phyloP scores from a whole-genome alignment of 1,284 basidiomycete genomes.

The Gymnopus androsaceus region DNA sequence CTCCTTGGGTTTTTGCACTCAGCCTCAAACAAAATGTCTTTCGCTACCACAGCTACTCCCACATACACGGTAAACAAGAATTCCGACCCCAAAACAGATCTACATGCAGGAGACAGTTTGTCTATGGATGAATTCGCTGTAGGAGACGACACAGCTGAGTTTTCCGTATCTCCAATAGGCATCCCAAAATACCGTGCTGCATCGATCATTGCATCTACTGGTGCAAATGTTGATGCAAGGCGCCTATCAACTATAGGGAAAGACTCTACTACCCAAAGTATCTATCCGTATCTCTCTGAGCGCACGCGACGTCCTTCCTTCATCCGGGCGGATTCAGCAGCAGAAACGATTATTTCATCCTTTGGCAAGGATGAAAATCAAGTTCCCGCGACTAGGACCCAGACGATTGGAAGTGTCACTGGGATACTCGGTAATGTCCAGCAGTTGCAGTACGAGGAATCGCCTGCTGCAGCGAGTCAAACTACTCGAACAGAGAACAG shows the following conservation, averaged over 20 bases:
- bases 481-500: not conserved
- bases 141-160: not conserved
- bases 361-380: slow-evolving; percentile 18
- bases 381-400: slow-evolving; percentile 14
- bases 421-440: not conserved
- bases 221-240: not conserved
- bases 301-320: not conserved
- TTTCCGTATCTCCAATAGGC: not conserved
- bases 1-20: too few relatives aligned
- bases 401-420: not conserved
- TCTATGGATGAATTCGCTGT: slow-evolving; percentile 3
- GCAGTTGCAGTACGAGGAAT: not conserved
- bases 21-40: too few relatives aligned
- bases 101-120: too few relatives aligned
- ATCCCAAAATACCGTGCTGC: not conserved
- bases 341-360: not conserved
- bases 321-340: not conserved
- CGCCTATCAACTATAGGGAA: slow-evolving; percentile 3
- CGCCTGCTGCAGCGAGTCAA: not conserved
- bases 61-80: too few relatives aligned
- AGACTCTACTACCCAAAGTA: not conserved
- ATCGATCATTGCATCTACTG: not conserved
- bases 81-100: too few relatives aligned
- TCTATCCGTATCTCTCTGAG: not conserved
- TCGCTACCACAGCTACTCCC: too few relatives aligned